These are phyloP conservation scores for Perkinsus olseni DNA, from an alignment of 169 alveolate species.

Conservation along the genomic window DNA sequence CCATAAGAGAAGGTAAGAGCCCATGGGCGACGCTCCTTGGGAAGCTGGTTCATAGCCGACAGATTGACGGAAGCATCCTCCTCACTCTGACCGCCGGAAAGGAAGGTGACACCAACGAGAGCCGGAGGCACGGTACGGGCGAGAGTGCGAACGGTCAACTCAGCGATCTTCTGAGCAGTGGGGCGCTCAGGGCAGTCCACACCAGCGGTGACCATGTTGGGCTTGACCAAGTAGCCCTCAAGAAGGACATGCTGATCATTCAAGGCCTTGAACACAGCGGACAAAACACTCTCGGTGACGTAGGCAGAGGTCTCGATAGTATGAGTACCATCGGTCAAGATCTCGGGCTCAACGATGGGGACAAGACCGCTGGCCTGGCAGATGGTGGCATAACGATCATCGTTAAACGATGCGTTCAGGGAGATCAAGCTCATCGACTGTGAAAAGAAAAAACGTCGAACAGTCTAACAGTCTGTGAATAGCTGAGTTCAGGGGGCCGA, in stretches of 20 bases:
- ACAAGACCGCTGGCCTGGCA: conserved; percentile 94
- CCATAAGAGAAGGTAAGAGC: conserved; percentile 95
- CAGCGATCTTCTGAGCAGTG: conserved; percentile 83
- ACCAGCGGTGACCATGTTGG: conserved; percentile 98
- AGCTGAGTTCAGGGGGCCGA: background rate
- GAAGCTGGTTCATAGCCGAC: conserved; percentile 85
- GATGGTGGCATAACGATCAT: conserved; percentile 96
- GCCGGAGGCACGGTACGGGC: conserved; percentile 92
- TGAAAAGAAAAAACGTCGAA: background rate
- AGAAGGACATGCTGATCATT: conserved; percentile 83
- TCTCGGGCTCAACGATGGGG: conserved; percentile 99
- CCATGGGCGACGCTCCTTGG: conserved; percentile 71
- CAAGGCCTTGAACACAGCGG: conserved; percentile 88
- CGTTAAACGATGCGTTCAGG: too few species aligned
- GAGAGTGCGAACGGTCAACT: conserved; percentile 83
- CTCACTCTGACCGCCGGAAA: conserved; percentile 99
- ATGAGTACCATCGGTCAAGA: conserved; percentile 93
- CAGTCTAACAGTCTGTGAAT: background rate
- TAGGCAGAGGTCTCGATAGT: conserved; percentile 86
- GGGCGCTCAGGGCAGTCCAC: conserved; percentile 73
- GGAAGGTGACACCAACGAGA: conserved; percentile 90
- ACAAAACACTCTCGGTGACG: conserved; percentile 79
- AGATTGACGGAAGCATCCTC: conserved; percentile 91
- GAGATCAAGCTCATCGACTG: background rate
- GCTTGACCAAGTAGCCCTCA: conserved; percentile 95